Conservation (phyloP, 2,329 filamentous ascomycete genomes). For the Microthyrium microscopicum region DNA sequence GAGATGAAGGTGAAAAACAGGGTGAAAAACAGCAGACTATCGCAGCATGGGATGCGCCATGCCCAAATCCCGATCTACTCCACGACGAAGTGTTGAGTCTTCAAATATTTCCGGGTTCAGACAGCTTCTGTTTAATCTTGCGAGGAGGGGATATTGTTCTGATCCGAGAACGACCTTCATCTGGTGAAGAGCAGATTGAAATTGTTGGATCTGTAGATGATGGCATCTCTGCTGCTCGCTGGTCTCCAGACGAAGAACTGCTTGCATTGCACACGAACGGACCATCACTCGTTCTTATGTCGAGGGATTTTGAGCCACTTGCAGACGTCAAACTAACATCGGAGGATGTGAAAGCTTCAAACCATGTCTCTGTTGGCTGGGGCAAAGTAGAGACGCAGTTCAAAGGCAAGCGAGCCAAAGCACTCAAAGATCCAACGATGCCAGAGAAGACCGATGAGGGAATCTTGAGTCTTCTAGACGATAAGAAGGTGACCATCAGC, state of each 20-base stretch:
- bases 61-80: constrained; percentile 56
- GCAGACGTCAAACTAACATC: constrained; percentile 53
- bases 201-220: constrained; percentile 90
- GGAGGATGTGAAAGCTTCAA: constrained; percentile 73
- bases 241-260: constrained; percentile 92
- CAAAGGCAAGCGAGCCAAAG: constrained; percentile 74
- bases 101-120: constrained; percentile 70
- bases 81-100: constrained; percentile 63
- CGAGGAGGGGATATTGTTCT: constrained; percentile 83
- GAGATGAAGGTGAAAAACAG: constrained; percentile 21
- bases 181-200: constrained; percentile 66
- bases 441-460: constrained; percentile 85
- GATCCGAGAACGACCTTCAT: constrained; percentile 53
- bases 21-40: constrained; percentile 33
- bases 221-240: constrained; percentile 74
- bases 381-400: constrained; percentile 98
- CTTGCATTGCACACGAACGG: constrained; percentile 67
- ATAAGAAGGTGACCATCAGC: constrained; percentile 55
- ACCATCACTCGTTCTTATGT: constrained; percentile 79
- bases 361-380: constrained; percentile 94
- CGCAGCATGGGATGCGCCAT: constrained; percentile 78
- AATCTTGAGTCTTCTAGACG: constrained; percentile 55
- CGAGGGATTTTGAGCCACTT: constrained; percentile 71
- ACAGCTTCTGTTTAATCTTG: constrained; percentile 65
- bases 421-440: constrained; percentile 81